phyloP scores from a whole-genome alignment of 1,284 basidiomycete species.

The Puccinia hordei region DNA sequence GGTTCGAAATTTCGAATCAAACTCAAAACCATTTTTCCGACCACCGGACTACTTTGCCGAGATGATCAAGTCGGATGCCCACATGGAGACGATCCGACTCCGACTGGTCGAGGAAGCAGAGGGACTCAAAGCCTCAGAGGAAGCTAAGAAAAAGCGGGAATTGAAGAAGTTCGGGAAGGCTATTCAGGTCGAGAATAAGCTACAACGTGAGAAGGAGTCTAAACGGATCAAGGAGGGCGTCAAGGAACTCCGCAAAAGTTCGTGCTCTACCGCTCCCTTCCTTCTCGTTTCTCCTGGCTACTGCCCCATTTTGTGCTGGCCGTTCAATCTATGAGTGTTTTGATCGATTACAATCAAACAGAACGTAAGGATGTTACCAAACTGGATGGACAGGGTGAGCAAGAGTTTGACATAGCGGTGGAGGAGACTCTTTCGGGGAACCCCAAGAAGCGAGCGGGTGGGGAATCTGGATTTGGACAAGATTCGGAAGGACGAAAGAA shows the following conservation, averaged over 20 bases:
- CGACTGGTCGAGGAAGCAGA: slow-evolving; percentile 77
- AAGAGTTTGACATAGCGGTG: slow-evolving; percentile 47
- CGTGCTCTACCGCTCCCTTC: background rate
- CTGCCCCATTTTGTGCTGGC: too few relatives aligned
- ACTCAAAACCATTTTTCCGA: slow-evolving; percentile 78
- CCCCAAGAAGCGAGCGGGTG: slow-evolving; percentile 13
- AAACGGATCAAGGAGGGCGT: slow-evolving; percentile 50
- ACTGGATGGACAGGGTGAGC: slow-evolving; percentile 22
- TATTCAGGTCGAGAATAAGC: slow-evolving; percentile 47
- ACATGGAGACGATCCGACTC: slow-evolving; percentile 96
- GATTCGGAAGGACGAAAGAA: slow-evolving; percentile 32
- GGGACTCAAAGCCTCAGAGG: slow-evolving; percentile 42
- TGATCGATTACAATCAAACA: slow-evolving; percentile 8
- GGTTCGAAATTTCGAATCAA: slow-evolving; percentile 68
- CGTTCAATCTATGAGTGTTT: background rate
- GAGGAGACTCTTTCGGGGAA: slow-evolving; percentile 46
- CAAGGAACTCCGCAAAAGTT: slow-evolving; percentile 50
- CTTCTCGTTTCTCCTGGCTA: background rate
- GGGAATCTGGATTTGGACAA: background rate
- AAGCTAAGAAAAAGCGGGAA: slow-evolving; percentile 43
- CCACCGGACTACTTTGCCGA: slow-evolving; percentile 96
- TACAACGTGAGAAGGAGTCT: slow-evolving; percentile 41
- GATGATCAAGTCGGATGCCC: slow-evolving; percentile 96
- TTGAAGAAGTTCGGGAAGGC: slow-evolving; percentile 51
- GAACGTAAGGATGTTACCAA: slow-evolving; percentile 49